These are phyloP conservation scores for Spathaspora arborariae DNA, from an alignment of 805 yeast species.

Conservation along the genomic window DNA sequence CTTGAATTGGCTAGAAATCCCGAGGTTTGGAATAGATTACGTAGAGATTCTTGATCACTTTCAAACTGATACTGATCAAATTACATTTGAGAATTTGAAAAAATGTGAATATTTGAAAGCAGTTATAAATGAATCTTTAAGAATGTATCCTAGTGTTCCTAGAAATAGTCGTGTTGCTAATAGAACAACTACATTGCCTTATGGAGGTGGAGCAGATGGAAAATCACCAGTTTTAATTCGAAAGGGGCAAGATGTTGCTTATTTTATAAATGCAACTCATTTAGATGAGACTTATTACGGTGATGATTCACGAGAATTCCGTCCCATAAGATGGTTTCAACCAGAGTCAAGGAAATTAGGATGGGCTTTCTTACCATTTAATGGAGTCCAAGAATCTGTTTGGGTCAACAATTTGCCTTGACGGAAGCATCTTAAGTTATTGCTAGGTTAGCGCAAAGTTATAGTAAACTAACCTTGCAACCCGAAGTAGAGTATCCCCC, in stretches of 20 bases:
- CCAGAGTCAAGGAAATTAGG: constrained; percentile 31
- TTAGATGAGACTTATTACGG: constrained; percentile 41
- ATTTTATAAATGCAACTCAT: constrained; percentile 43
- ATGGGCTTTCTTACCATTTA: constrained; percentile 52
- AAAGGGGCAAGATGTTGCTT: constrained; percentile 43
- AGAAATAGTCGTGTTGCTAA: constrained; percentile 24
- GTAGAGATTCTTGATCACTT: constrained; percentile 22
- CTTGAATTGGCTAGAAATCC: constrained; percentile 32
- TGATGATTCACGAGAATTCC: constrained; percentile 40
- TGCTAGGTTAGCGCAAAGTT: constrained; percentile 31
- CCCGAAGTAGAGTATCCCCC: constrained; percentile 27
- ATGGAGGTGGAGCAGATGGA: constrained; percentile 32
- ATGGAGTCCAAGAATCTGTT: constrained; percentile 54
- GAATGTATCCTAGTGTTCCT: constrained; percentile 34
- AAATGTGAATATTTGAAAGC: constrained; percentile 29
- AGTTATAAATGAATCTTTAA: constrained; percentile 26
- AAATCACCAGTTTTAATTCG: constrained; percentile 36
- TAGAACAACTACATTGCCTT: constrained; percentile 24
- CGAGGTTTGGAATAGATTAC: constrained; percentile 23
- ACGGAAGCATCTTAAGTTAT: constrained; percentile 50
- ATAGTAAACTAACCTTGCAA: constrained; percentile 17
- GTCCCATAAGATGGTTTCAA: constrained; percentile 47
- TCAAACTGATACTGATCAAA: constrained; percentile 16
- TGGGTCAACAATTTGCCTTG: constrained; percentile 56
- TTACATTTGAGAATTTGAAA: constrained; percentile 31